Percentiles rank a stretch among this genome's conserved stretches.
Evolutionary conservation across 257 asterid genomes (phyloP).

Genomic region (Capsicum baccatum): DNA sequence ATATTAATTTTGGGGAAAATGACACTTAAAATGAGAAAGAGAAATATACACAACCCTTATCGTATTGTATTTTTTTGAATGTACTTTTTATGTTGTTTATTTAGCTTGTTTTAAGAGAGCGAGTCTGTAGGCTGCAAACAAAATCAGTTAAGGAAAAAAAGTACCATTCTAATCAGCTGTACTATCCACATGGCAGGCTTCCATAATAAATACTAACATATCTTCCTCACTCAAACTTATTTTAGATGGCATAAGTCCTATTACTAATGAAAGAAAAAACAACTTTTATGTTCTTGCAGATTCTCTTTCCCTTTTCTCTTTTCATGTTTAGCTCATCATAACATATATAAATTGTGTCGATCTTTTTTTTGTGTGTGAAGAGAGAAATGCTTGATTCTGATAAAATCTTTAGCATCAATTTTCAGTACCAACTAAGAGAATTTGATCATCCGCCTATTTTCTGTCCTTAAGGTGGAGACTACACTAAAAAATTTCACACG

Average conservation of each 20-base stretch:
- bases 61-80: background rate
- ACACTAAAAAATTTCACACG: background rate
- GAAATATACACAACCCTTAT: too few species aligned
- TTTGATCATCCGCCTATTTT: slow-evolving; percentile 18
- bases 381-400: background rate
- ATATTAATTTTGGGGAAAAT: too few species aligned
- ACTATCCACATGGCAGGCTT: background rate
- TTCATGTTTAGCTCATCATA: background rate
- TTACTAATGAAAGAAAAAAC: background rate
- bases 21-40: too few species aligned
- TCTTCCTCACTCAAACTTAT: background rate
- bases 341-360: background rate
- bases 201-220: slow-evolving; percentile 22
- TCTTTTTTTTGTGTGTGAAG: background rate
- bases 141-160: background rate
- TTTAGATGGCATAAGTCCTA: background rate
- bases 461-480: background rate
- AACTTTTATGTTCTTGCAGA: background rate
- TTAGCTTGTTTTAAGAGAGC: background rate
- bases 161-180: background rate
- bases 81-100: background rate
- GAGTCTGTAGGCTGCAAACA: slow-evolving; percentile 17
- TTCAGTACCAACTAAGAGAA: background rate
- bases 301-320: background rate
- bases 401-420: background rate